These are phyloP conservation scores for Hyaloscypha bicolor DNA, from an alignment of 495 filamentous ascomycete genomes.

Conservation along the genomic window DNA sequence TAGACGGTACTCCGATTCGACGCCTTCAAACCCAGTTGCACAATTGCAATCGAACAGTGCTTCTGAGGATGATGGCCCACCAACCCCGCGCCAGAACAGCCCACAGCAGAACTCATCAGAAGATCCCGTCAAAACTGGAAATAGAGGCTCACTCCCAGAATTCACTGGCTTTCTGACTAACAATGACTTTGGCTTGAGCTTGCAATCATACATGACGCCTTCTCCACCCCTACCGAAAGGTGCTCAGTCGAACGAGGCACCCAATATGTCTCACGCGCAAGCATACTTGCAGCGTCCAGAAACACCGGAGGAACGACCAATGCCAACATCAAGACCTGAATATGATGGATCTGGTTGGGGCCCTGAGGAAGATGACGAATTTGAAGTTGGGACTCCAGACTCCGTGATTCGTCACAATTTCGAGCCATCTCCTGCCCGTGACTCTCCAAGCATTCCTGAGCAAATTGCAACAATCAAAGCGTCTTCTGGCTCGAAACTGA, in stretches of 20 bases:
- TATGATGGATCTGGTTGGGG: constrained; percentile 60
- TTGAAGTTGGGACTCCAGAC: constrained; percentile 80
- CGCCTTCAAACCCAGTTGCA: constrained; percentile 19
- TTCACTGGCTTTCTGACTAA: constrained; percentile 46
- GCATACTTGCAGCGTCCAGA: constrained; percentile 57
- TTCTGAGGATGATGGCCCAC: constrained; percentile 38
- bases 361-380: constrained; percentile 51
- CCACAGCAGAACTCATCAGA: constrained; percentile 32
- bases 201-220: constrained; percentile 54
- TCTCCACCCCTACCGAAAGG: constrained; percentile 48
- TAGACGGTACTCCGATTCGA: constrained; percentile 53
- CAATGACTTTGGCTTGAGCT: constrained; percentile 53
- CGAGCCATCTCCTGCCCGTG: constrained; percentile 43
- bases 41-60: constrained; percentile 30
- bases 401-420: constrained; percentile 89
- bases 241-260: constrained; percentile 8
- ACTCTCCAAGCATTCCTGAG: constrained; percentile 73
- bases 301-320: constrained; percentile 62
- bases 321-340: constrained; percentile 42
- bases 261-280: constrained; percentile 49
- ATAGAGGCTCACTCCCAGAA: constrained; percentile 47
- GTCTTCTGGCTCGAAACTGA: constrained; percentile 81
- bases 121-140: constrained; percentile 27
- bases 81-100: constrained; percentile 39
- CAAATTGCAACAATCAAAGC: constrained; percentile 84